Percentiles rank a stretch among this genome's conserved stretches.
These are phyloP conservation scores for Mycena metata DNA, from an alignment of 768 basidiomycete genomes.

Conservation along the genomic window DNA sequence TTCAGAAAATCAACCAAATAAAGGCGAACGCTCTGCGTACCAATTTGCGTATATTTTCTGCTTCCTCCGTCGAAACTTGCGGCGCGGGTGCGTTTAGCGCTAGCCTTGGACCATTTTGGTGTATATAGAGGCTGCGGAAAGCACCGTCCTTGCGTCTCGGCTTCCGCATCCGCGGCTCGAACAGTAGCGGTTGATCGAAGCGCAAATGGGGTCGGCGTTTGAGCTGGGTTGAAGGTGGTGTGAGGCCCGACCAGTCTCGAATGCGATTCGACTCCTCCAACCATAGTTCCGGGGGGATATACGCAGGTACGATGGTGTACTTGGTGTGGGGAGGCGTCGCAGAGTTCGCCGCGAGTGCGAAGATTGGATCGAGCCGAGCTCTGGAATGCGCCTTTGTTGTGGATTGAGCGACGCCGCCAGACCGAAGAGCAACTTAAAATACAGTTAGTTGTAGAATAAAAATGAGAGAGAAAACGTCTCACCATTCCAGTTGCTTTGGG, in stretches of 20 bases:
- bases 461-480: too few species aligned
- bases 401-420: too few species aligned
- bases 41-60: conserved; percentile 6
- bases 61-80: conserved; percentile 1
- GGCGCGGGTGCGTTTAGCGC: too few species aligned
- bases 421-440: too few species aligned
- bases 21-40: background rate
- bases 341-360: background rate
- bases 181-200: background rate
- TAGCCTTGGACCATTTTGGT: background rate
- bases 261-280: background rate
- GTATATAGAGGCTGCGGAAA: too few species aligned
- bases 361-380: background rate
- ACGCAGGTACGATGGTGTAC: conserved; percentile 1
- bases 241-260: too few species aligned
- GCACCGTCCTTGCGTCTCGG: background rate
- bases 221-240: too few species aligned
- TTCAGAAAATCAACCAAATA: background rate
- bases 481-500: too few species aligned
- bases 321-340: background rate
- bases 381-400: too few species aligned
- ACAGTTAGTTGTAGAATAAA: too few species aligned
- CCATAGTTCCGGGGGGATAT: background rate
- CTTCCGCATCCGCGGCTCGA: background rate
- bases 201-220: background rate